Conservation (phyloP, 2,329 filamentous ascomycete species). For the Grosmannia serpens region DNA sequence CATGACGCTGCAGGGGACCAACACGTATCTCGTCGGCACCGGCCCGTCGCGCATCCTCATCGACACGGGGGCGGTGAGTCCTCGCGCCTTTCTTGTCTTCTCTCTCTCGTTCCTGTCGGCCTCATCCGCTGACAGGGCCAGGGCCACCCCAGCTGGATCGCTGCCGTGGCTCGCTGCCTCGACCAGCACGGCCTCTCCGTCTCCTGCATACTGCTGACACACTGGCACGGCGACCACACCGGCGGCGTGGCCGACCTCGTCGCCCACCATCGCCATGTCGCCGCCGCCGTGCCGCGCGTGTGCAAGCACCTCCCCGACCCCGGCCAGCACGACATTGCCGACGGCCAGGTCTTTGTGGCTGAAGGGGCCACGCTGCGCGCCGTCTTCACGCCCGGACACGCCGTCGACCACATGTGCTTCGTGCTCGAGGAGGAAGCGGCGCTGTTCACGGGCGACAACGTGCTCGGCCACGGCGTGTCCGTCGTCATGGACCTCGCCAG, state of each 20-base stretch:
- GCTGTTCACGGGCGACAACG: slow-evolving; percentile 83
- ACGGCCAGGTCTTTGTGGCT: slow-evolving; percentile 42
- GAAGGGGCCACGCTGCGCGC: slow-evolving; percentile 58
- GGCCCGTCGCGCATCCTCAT: neutral
- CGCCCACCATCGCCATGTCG: slow-evolving; percentile 11
- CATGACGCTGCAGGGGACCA: slow-evolving; percentile 16
- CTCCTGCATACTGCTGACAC: slow-evolving; percentile 48
- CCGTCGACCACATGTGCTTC: slow-evolving; percentile 71
- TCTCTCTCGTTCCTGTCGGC: no score
- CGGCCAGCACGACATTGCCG: slow-evolving; percentile 22
- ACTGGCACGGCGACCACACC: slow-evolving; percentile 66
- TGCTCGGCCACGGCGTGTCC: slow-evolving; percentile 75
- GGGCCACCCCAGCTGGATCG: neutral
- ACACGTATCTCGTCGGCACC: neutral
- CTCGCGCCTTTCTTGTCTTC: neutral
- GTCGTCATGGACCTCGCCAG: slow-evolving; percentile 67
- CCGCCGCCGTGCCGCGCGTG: slow-evolving; percentile 26
- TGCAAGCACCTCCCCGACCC: slow-evolving; percentile 20
- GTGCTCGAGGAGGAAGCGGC: slow-evolving; percentile 66
- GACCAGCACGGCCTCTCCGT: slow-evolving; percentile 18
- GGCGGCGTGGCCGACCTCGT: slow-evolving; percentile 51
- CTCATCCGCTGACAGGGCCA: no score
- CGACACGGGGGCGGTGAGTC: slow-evolving; percentile 10
- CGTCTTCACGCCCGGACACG: slow-evolving; percentile 54
- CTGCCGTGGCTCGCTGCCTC: slow-evolving; percentile 19